Conservation (phyloP, 2,329 filamentous ascomycete genomes). For the Pseudogymnoascus sp. region DNA sequence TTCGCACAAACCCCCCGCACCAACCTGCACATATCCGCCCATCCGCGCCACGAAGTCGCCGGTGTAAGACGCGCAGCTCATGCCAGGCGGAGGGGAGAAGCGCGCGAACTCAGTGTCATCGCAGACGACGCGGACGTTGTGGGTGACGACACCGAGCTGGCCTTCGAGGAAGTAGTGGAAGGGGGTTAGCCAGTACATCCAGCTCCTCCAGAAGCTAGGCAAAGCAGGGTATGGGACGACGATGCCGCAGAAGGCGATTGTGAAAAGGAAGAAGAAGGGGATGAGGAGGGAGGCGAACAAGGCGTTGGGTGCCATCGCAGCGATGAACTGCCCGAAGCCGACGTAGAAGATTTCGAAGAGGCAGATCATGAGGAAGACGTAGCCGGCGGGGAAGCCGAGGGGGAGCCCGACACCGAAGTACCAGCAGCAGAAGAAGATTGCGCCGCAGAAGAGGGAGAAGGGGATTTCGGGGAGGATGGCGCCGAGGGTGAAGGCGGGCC, state of each 20-base stretch:
- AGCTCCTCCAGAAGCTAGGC: slow-evolving; percentile 53
- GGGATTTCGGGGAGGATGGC: slow-evolving; percentile 62
- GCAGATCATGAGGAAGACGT: slow-evolving; percentile 47
- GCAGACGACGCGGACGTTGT: slow-evolving; percentile 48
- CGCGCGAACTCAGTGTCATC: slow-evolving; percentile 47
- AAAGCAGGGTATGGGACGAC: slow-evolving; percentile 53
- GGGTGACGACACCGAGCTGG: slow-evolving; percentile 46
- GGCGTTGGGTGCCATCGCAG: slow-evolving; percentile 57
- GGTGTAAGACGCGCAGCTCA: slow-evolving; percentile 53
- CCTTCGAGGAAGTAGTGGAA: slow-evolving; percentile 60
- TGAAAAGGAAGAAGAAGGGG: slow-evolving; percentile 61
- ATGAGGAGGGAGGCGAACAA: slow-evolving; percentile 58
- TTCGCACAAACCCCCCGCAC: slow-evolving; percentile 48
- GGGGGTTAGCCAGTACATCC: slow-evolving; percentile 61
- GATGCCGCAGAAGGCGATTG: slow-evolving; percentile 63
- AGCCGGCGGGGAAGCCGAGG: slow-evolving; percentile 50
- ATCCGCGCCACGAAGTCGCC: slow-evolving; percentile 41
- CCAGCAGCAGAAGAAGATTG: slow-evolving; percentile 58
- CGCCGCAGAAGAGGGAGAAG: slow-evolving; percentile 56
- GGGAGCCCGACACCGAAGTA: slow-evolving; percentile 45
- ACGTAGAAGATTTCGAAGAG: slow-evolving; percentile 59
- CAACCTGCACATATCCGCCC: slow-evolving; percentile 53
- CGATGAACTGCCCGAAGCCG: slow-evolving; percentile 59
- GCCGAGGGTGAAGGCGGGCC: slow-evolving; percentile 60
- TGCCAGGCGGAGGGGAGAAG: slow-evolving; percentile 49